Evolutionary conservation across 2,329 filamentous ascomycete genomes (phyloP).

Genomic region (Phyllosticta capitalensis): DNA sequence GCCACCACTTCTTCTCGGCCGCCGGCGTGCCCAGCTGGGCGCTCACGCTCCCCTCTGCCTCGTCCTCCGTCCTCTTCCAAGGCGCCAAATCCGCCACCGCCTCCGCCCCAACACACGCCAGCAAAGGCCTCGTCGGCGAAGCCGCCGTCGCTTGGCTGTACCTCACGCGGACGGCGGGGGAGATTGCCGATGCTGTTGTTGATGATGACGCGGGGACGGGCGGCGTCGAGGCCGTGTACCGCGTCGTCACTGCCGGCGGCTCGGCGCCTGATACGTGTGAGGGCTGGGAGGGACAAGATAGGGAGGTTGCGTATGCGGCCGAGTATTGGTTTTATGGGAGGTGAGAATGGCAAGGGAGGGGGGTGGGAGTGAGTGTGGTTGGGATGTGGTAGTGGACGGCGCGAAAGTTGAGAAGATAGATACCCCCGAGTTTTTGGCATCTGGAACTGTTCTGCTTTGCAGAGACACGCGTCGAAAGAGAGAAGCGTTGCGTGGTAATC

Average conservation of each 20-base stretch:
- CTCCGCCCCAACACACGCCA: slow-evolving; percentile 40
- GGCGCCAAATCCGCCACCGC: slow-evolving; percentile 41
- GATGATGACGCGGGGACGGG: slow-evolving; percentile 27
- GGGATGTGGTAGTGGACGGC: not conserved
- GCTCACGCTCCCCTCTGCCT: slow-evolving; percentile 28
- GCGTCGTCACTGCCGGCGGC: slow-evolving; percentile 41
- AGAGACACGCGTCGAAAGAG: too few relatives aligned
- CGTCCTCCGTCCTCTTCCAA: slow-evolving; percentile 13
- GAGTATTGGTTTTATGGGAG: slow-evolving; percentile 39
- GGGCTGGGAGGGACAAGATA: slow-evolving; percentile 17
- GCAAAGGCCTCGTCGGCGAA: slow-evolving; percentile 25
- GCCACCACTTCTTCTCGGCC: slow-evolving; percentile 53
- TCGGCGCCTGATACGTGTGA: slow-evolving; percentile 32
- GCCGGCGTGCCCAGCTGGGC: slow-evolving; percentile 50
- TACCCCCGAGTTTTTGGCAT: too few relatives aligned
- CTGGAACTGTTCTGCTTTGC: too few relatives aligned
- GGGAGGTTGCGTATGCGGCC: slow-evolving; percentile 37
- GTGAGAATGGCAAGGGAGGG: not conserved
- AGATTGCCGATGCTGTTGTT: not conserved
- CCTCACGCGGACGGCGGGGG: slow-evolving; percentile 23
- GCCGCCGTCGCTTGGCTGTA: slow-evolving; percentile 39
- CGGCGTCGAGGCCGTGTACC: slow-evolving; percentile 37
- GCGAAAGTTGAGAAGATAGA: too few relatives aligned
- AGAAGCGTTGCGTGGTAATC: too few relatives aligned
- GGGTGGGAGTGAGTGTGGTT: not conserved